Evolutionary conservation across 2,329 filamentous ascomycete genomes (phyloP), one percentile per base, ranked within the genome.

Genomic region (Zasmidium cellare): DNA sequence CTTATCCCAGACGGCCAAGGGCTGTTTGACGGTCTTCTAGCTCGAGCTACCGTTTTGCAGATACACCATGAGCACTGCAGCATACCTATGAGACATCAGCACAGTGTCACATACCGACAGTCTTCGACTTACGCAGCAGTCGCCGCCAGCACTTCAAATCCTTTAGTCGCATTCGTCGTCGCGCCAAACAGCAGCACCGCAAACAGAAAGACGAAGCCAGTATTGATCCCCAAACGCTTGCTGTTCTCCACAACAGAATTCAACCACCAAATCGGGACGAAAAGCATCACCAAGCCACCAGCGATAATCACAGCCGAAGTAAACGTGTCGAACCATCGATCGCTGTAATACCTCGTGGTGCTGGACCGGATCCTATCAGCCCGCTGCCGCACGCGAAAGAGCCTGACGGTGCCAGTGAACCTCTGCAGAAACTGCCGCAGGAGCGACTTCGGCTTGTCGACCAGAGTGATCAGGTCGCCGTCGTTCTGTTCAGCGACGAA

Each of bases 41-140:
- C 35, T 16, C 11, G 35, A 14, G 7, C 7, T 9, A 9, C 35
- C 35, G 35, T 41, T 41, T 18, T 55, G 53, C 9, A 56, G 16
- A 47, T 58, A 61, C 11, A 63, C 56, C 55, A 61, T 59, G 16
- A 63, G 41, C 12, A 63, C 61, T 9, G 61, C 61, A 23, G 48
- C 56, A 47, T 63, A 63, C 5, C 35, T 41, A 3, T 3, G n/a
- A 14, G 16, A 3, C 3, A n/a, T 41, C 35, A 41, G 35, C 35
- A 41, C n/a, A 41, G 16, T 16, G 35, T 41, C 3, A 14, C 7
- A n/a, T 41, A 41, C 35, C 12, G 6, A n/a, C 7, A 5, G 35
- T 5, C 35, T 41, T 18, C 5, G n/a, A 41, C 35, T 41, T 41
- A 41, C 3, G 56, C 61, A 12, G 61, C 61, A 14, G 52, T 56